Evolutionary conservation across 345 rosid species (phyloP), one percentile per base, ranked within the genome.

Genomic region (Camelina neglecta): DNA sequence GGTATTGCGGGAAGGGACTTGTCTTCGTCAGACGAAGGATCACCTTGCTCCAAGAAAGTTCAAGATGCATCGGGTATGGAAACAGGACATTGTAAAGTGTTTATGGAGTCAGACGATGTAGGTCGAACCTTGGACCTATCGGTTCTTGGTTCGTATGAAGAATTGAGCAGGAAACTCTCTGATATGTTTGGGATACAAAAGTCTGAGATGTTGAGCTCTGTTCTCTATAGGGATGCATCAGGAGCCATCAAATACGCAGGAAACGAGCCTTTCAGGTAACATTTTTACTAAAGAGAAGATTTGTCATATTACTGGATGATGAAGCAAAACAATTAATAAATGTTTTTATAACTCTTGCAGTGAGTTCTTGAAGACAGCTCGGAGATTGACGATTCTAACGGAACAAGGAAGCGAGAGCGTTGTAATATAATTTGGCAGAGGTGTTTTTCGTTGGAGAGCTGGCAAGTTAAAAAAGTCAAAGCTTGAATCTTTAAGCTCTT

Each of bases 111-210:
- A 0, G 98, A 94, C 18, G 88, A 90, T 20, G 88, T 92, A 3
- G 97, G 96, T 18, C 83, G 97, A 71, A 91, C 95, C 2, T 86
- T 94, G 38, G 94, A 94, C 77, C 75, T 94, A 11, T 87, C 97
- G 0, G 82, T 78, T 65, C 84, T 94, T 9, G 81, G 93, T 35
- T 94, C 98, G 5, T 94, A 94, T 2, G 89, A 90, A 54, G 97
- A 94, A 76, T 79, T 93, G 61, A 73, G 84, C 35, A 58, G 84
- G 66, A 90, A 91, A 71, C 83, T 91, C 18, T 86, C 89, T 18
- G 83, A 85, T 75, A 87, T 91, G 93, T 94, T 87, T 66, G 93
- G 89, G n/a, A 81, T 87, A 8, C 81, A 82, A 64, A 86, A 76
- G 23, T 82, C 93, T 45, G 96, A 86, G 81, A 84, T 84, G 92